phyloP scores from a whole-genome alignment of 805 yeast species.

The Nakazawaea peltata region DNA sequence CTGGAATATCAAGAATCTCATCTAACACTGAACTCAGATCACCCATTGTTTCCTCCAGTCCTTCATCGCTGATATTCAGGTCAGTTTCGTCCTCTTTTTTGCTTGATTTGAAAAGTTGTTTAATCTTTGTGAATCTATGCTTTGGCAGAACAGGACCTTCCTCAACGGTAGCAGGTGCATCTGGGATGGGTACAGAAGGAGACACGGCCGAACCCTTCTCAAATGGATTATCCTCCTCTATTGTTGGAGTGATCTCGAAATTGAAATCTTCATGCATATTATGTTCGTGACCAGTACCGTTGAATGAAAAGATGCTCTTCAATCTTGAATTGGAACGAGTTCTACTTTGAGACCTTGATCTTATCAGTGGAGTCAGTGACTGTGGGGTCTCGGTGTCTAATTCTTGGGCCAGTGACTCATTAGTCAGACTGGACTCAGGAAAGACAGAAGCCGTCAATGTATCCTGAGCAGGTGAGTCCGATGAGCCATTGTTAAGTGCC shows the following conservation, averaged over 20 bases:
- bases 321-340: constrained; percentile 32
- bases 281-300: background rate
- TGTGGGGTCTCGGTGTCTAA: too few species aligned
- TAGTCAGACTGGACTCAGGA: too few species aligned
- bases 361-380: background rate
- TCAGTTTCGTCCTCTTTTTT: constrained; percentile 10
- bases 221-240: constrained; percentile 7
- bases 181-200: background rate
- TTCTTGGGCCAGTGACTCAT: too few species aligned
- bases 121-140: constrained; percentile 22
- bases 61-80: constrained; percentile 3
- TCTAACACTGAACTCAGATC: constrained; percentile 1
- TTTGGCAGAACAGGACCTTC: constrained; percentile 5
- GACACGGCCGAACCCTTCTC: background rate
- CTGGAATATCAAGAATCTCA: constrained; percentile 9
- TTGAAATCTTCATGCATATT: background rate
- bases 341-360: constrained; percentile 20
- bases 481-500: too few species aligned
- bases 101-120: constrained; percentile 21
- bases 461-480: too few species aligned
- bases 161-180: background rate
- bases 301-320: constrained; percentile 29
- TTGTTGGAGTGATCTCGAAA: constrained; percentile 7
- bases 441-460: too few species aligned
- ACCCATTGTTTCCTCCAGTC: constrained; percentile 3